Base-by-base conservation (phyloP, 805 yeast genomes). In the Lachancea lanzarotensis region DNA sequence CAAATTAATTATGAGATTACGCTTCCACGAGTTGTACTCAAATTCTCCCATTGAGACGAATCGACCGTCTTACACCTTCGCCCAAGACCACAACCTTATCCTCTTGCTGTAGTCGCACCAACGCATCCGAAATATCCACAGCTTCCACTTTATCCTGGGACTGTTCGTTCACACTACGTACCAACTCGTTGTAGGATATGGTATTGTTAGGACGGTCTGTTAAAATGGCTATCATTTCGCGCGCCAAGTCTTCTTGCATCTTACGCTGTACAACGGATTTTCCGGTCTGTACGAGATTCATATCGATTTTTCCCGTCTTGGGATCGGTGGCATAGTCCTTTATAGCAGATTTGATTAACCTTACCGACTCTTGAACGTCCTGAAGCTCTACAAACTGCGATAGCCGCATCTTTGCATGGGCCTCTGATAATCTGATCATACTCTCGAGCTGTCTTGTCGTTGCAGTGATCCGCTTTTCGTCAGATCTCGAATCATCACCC, bases 251-350 rank as follows among this genome's bases (percentile, higher is more conserved):
- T 52, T 83, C 87, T 54, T 80, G 82, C 61, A 82, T 63, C 55
- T 80, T 75, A 64, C 96, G 74, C 63, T 90, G 95, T 3, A 91
- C 86, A 1, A 86, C 75, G 0, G 96, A 85, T 38, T 90, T 89
- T 39, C 98, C 98, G 0, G 98, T 93, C 68, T 91, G 97, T 25
- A 93, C 90, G 62, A 93, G 72, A 63, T 89, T 96, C 96, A 93
- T 89, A 62, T 93, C 98, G 53, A 93, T 93, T 57, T 93, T 78
- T 26, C 99, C 99, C 0, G 98, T 91, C 30, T 82, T 72, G 19
- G 98, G 98, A 68, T 93, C 99, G 2, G 96, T 93, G 13, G 99
- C 99, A 63, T 93, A 93, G 52, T 93, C 98, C 63, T 93, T 93
- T 52, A 93, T 86, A 12, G 99, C 99, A 2, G 95, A 78, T 55